Evolutionary conservation across 768 basidiomycete species (phyloP).

Genomic region (Tylopilus sp.): DNA sequence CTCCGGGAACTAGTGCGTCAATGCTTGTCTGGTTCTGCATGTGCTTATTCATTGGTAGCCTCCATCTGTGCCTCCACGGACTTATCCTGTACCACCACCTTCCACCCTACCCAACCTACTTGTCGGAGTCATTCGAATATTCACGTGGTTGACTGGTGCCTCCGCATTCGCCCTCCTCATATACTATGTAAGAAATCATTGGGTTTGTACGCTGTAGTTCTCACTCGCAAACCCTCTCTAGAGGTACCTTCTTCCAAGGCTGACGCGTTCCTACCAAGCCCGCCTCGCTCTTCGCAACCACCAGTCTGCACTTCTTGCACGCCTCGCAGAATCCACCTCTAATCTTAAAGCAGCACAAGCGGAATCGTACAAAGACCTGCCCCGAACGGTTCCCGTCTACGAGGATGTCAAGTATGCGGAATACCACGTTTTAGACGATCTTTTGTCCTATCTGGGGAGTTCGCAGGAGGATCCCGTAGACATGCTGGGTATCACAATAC

Average conservation of each 20-base stretch:
- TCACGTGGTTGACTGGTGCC: conserved; percentile 65
- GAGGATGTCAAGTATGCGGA: conserved; percentile 45
- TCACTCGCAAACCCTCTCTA: conserved; percentile 28
- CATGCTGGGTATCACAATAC: conserved; percentile 50
- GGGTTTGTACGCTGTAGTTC: background rate
- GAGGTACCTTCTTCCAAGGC: conserved; percentile 68
- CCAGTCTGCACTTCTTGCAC: conserved; percentile 52
- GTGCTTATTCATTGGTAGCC: conserved; percentile 21
- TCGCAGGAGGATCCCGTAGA: conserved; percentile 18
- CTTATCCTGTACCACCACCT: conserved; percentile 67
- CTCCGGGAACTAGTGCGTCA: conserved; percentile 52
- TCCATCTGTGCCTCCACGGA: conserved; percentile 63
- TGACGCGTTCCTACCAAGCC: conserved; percentile 55
- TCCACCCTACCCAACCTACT: conserved; percentile 67
- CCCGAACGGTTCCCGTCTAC: conserved; percentile 46
- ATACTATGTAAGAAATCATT: conserved; percentile 54
- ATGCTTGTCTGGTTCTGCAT: background rate
- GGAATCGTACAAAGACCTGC: conserved; percentile 55
- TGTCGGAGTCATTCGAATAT: conserved; percentile 55
- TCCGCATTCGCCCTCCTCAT: conserved; percentile 55
- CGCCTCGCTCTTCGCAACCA: conserved; percentile 59
- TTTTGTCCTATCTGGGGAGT: conserved; percentile 21
- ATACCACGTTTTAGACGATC: conserved; percentile 45
- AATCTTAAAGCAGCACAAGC: conserved; percentile 53
- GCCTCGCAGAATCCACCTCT: conserved; percentile 54